phyloP scores from a whole-genome alignment of 495 filamentous ascomycete genomes.

The Talaromyces ruber region DNA sequence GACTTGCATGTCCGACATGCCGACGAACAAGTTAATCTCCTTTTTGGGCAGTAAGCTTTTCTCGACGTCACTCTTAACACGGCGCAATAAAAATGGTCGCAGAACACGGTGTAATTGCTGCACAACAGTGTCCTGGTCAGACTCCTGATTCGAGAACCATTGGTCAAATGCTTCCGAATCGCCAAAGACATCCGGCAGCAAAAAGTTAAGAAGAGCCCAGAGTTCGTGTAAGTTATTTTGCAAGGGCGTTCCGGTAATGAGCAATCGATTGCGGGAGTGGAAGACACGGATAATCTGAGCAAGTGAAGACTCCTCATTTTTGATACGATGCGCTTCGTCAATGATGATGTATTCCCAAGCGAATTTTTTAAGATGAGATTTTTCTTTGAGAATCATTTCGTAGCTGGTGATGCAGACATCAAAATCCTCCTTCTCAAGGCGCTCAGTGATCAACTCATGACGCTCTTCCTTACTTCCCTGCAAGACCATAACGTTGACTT shows the following conservation, averaged over 20 bases:
- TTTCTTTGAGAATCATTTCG: constrained; percentile 94
- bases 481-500: constrained; percentile 87
- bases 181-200: constrained; percentile 95
- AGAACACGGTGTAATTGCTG: constrained; percentile 93
- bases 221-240: constrained; percentile 99
- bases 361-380: constrained; percentile 91
- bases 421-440: constrained; percentile 83
- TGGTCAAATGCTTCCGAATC: constrained; percentile 97
- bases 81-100: constrained; percentile 86
- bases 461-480: constrained; percentile 96
- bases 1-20: constrained; percentile 98
- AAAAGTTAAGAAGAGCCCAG: constrained; percentile 97
- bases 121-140: constrained; percentile 91
- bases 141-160: constrained; percentile 88
- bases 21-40: constrained; percentile 93
- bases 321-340: constrained; percentile 97
- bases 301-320: constrained; percentile 96
- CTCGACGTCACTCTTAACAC: constrained; percentile 97
- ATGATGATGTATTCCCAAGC: constrained; percentile 99
- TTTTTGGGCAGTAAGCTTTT: constrained; percentile 98
- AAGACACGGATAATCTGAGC: constrained; percentile 96
- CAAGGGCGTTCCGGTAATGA: constrained; percentile 95
- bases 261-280: constrained; percentile 86
- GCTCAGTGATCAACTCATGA: constrained; percentile 78
- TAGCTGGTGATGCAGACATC: constrained; percentile 95